Evolutionary conservation across 352 stramenopile genomes (phyloP), one percentile per base, ranked within the genome.

Genomic region (Pythium chondricola): DNA sequence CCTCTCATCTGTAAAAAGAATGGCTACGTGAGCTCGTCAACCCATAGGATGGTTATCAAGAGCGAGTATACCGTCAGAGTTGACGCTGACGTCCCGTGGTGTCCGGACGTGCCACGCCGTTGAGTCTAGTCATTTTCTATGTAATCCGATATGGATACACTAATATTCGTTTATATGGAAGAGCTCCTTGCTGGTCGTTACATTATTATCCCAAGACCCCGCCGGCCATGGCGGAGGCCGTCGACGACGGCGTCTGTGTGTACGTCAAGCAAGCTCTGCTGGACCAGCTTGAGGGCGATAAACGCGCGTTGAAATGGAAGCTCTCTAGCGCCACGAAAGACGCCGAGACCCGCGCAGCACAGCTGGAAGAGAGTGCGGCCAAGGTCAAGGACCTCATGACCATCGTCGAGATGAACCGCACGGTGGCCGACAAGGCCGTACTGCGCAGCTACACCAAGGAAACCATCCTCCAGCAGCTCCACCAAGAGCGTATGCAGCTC

Each of bases 351-450:
- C 67, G 46, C 26, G 56, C 61, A 0, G 63, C 74, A 0, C 54
- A 74, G 9, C 52, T 73, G 0, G 41, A 52, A 31, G 67, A 57
- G 7, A 67, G 58, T 38, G 61, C 83, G 35, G 58, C 66, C 37
- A 77, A 80, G 36, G 59, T 82, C 25, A 80, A 78, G 40, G 74
- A 85, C 42, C 49, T 85, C 44, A 58, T 85, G 51, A 78, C 69
- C 32, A 83, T 85, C 67, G 59, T 85, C 42, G 67, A 79, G 52
- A 60, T 85, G 58, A 85, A 85, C 52, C 80, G 78, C 47, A 64
- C 49, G 24, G 69, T 76, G 5, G 67, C 71, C 1, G 59, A 80
- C 51, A 58, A 62, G 32, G 69, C 60, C 5, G 31, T 79, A 24
- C 64, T 71, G 58, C 71, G 64, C 21, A 69, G 52, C 26, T 66